Base-by-base conservation (phyloP, 1,284 basidiomycete species). In the Rhodotorula mucilaginosa region DNA sequence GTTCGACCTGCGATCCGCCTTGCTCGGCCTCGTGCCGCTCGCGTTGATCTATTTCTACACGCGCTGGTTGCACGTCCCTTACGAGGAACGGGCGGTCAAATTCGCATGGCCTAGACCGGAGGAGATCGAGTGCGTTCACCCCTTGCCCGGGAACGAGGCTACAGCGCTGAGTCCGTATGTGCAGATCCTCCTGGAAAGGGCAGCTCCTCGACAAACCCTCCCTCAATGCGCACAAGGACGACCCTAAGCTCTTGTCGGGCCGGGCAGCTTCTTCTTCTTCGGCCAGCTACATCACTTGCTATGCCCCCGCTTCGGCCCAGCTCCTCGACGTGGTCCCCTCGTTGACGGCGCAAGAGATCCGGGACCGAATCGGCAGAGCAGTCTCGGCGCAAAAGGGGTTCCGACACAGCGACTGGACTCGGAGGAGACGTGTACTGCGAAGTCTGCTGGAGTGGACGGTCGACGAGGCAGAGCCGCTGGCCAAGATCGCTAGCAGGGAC, bases 401-500 rank as follows among this genome's bases (percentile, higher is more conserved):
- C 93, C 83, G 84, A 16, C 78, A 84, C 21, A 91, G 89, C 23
- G 87, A 87, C 0, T 97, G 93, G 79, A 84, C 86, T 1, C 86
- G 93, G 78, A 85, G 96, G 34, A 84, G 90, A 78, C 87, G 88
- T 73, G 88, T 97, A 54, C 83, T 98, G 77, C 85, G 91, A 49
- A 95, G 90, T 76, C 81, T 99, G 76, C 86, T 92, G 77, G 89
- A 90, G 73, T 99, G 96, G 95, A 84, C 96, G 19, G 87, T 96
- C 44, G 87, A 89, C 75, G 92, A 96, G 77, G 88, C 93, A 82
- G 90, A 95, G 70, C 83, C 83, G 29, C 92, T 94, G 77, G 92
- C 92, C 12, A 85, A 88, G 60, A 90, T 97, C n/a, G 93, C 93
- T 49, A 93, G 91, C 79, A 85, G 95, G 51, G 96, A 99, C 81